Base-by-base conservation (phyloP, 2,329 filamentous ascomycete species). In the Trichothecium sympodiale region DNA sequence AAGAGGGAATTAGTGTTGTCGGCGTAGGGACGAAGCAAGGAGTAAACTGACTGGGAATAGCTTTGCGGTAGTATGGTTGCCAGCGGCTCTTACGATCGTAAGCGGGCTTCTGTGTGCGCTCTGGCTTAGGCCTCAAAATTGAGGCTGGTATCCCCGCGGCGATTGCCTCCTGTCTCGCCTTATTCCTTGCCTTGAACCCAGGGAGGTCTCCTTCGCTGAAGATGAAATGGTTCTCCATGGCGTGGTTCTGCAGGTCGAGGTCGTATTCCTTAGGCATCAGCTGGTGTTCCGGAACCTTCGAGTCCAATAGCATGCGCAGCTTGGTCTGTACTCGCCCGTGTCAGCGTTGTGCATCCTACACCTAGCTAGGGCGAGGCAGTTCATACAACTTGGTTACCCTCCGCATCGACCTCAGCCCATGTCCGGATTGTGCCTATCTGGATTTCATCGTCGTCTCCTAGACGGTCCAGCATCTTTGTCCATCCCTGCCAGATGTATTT, bases 121-220 rank as follows among this genome's bases (percentile, higher is more conserved):
- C 38, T 26, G 36, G 33, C 35, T 36, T 40, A n/a, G 38, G 27
- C 36, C 65, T 62, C 42, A 73, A 52, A 17, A 80, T 59, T 26
- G 74, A 68, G 5, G 67, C 59, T 4, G 76, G 76, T 40, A 80
- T 75, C 35, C 76, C 71, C 14, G 65, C 69, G 31, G 67, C 71
- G 4, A 71, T 60, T 8, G 71, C 69, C 36, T 74, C 69, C n/a
- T 67, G 64, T 34, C 69, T 65, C 33, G 61, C 60, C 47, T 67
- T 71, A 50, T 71, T 72, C 54, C 55, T 54, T 13, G 53, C 56
- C 46, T 61, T 60, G 49, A 56, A 61, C 13, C 56, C 50, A 1
- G 87, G 83, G 16, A 94, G 71, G 51, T 96, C 86, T 55, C 94
- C 87, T 60, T 98, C 91, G 29, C 83, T 87, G 53, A 98, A 98